phyloP scores from a whole-genome alignment of 208 protist genomes.

The Paratrypanosoma confusum region DNA sequence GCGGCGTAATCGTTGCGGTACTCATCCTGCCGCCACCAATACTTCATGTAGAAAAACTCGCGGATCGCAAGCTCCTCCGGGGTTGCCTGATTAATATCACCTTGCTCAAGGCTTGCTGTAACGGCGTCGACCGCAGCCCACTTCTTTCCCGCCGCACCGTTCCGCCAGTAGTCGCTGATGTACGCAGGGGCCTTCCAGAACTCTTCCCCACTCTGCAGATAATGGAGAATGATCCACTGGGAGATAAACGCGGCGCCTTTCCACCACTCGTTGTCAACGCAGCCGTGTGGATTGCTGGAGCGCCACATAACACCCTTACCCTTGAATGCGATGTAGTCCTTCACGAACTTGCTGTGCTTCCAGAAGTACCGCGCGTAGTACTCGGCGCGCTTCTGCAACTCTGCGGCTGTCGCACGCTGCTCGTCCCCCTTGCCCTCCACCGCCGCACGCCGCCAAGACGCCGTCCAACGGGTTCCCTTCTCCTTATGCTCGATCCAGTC shows the following conservation, averaged over 20 bases:
- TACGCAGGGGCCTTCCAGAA: slow-evolving; percentile 23
- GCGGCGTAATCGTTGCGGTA: slow-evolving; percentile 9
- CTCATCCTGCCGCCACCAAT: slow-evolving; percentile 13
- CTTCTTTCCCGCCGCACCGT: slow-evolving; percentile 20
- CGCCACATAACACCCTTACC: slow-evolving; percentile 13
- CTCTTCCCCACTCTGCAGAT: slow-evolving; percentile 7
- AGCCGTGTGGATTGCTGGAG: slow-evolving; percentile 4
- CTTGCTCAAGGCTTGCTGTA: slow-evolving; percentile 9
- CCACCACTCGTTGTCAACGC: slow-evolving; percentile 23
- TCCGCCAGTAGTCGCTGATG: slow-evolving; percentile 17
- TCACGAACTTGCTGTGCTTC: slow-evolving; percentile 22
- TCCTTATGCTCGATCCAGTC: slow-evolving; percentile 22
- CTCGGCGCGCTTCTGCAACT: slow-evolving; percentile 13
- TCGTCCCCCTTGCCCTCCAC: slow-evolving; percentile 3
- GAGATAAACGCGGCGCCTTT: slow-evolving; percentile 15
- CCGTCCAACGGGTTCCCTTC: slow-evolving; percentile 15
- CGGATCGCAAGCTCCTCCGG: slow-evolving; percentile 10
- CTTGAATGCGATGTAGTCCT: slow-evolving; percentile 15
- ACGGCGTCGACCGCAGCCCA: slow-evolving; percentile 14
- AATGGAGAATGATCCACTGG: slow-evolving; percentile 11
- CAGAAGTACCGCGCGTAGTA: slow-evolving; percentile 21
- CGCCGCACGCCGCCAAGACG: slow-evolving; percentile 7
- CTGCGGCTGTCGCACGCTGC: not conserved
- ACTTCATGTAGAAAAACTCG: slow-evolving; percentile 17
- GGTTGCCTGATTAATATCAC: slow-evolving; percentile 13